Evolutionary conservation across 805 yeast species (phyloP).

Genomic region (Barnettozyma wickerhamii): DNA sequence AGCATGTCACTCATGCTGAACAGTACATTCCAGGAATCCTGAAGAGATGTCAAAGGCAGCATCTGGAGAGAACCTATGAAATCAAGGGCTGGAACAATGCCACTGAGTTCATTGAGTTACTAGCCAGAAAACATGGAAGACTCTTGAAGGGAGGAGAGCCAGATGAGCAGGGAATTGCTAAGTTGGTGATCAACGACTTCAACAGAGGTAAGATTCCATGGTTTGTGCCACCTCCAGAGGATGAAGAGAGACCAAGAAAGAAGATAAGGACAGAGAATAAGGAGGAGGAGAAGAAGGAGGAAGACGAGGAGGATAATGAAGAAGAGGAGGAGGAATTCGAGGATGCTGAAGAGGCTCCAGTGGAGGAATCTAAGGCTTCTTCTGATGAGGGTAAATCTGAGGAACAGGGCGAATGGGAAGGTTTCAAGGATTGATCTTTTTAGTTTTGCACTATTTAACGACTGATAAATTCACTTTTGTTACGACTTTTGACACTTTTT

Average conservation of each 20-base stretch:
- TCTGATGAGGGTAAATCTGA: background rate
- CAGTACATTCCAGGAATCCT: constrained; percentile 88
- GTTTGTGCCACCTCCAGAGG: constrained; percentile 93
- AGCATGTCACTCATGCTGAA: constrained; percentile 92
- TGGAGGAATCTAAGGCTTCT: background rate
- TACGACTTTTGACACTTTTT: background rate
- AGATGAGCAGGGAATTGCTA: constrained; percentile 90
- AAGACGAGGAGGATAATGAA: constrained; percentile 8
- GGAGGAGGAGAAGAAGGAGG: constrained; percentile 10
- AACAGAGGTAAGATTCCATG: constrained; percentile 97
- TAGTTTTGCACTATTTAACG: constrained; percentile 1
- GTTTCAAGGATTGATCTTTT: constrained; percentile 2
- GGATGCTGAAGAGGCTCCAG: constrained; percentile 27
- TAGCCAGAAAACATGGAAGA: constrained; percentile 92
- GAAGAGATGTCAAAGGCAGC: constrained; percentile 80
- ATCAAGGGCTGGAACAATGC: constrained; percentile 82
- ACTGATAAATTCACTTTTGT: background rate
- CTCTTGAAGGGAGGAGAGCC: constrained; percentile 97
- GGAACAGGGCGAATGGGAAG: constrained; percentile 14
- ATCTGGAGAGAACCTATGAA: constrained; percentile 93
- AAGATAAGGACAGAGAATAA: constrained; percentile 26
- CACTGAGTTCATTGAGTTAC: constrained; percentile 79
- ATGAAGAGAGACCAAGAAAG: constrained; percentile 39
- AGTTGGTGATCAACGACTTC: constrained; percentile 86
- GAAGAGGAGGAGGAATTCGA: constrained; percentile 4